These are phyloP conservation scores for Lumnitzera racemosa DNA, from an alignment of 345 rosid species.

Conservation along the genomic window DNA sequence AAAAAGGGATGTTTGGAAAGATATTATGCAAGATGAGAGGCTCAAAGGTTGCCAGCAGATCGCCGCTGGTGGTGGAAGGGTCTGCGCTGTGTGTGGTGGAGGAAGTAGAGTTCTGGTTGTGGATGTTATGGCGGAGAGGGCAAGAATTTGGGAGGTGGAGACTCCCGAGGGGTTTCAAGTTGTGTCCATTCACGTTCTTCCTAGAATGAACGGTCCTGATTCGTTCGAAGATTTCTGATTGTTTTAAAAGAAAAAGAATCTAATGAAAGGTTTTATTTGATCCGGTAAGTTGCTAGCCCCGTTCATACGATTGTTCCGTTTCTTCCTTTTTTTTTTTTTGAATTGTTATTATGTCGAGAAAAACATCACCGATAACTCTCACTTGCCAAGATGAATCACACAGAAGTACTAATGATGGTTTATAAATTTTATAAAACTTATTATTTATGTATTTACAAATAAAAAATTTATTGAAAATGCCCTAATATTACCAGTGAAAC, in stretches of 20 bases:
- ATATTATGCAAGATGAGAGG: conserved; percentile 12
- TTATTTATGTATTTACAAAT: too few species aligned
- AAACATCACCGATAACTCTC: too few species aligned
- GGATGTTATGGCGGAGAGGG: conserved; percentile 20
- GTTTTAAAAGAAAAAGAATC: neutral
- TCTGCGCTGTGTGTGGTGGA: conserved; percentile 21
- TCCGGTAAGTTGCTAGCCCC: neutral
- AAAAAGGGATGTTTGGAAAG: conserved; percentile 29
- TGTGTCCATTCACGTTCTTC: conserved; percentile 30
- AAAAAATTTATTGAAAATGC: too few species aligned
- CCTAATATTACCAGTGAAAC: too few species aligned
- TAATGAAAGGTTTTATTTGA: neutral
- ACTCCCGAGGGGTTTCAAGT: conserved; percentile 24
- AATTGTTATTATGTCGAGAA: too few species aligned
- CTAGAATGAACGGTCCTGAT: conserved; percentile 24
- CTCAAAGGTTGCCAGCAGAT: conserved; percentile 34
- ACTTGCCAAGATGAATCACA: too few species aligned
- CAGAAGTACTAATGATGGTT: too few species aligned
- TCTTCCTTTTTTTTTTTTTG: too few species aligned
- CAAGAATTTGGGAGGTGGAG: conserved; percentile 22
- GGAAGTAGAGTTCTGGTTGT: conserved; percentile 26
- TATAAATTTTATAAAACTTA: too few species aligned
- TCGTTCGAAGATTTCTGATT: too few species aligned
- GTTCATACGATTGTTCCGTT: too few species aligned
- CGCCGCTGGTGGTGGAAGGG: conserved; percentile 34